These are phyloP conservation scores for Xerocomellus intermedius DNA, from an alignment of 768 basidiomycete species.

Conservation along the genomic window DNA sequence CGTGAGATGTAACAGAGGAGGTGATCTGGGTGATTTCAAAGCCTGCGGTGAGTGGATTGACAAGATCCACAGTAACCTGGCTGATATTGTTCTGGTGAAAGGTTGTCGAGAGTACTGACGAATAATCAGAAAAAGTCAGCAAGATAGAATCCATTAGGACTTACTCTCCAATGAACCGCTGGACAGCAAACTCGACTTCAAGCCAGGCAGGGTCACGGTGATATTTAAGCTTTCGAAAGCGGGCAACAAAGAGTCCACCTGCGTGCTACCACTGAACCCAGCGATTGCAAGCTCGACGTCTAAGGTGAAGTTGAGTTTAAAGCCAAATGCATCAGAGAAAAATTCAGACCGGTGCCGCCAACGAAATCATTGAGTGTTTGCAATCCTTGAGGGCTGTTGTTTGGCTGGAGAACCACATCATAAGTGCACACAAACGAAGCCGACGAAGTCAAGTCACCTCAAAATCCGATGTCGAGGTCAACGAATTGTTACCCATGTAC, in stretches of 20 bases:
- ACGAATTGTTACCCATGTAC: constrained; percentile 57
- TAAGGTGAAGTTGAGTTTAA: constrained; percentile 17
- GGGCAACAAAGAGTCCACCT: constrained; percentile 52
- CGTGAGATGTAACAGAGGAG: constrained; percentile 60
- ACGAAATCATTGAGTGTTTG: constrained; percentile 70
- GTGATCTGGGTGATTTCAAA: constrained; percentile 57
- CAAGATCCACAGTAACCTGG: constrained; percentile 59
- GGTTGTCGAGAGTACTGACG: constrained; percentile 59
- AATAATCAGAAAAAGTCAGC: background rate
- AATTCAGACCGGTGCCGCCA: constrained; percentile 47
- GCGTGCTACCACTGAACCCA: constrained; percentile 61
- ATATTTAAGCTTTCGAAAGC: constrained; percentile 64
- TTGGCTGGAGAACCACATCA: constrained; percentile 43
- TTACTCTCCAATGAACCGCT: constrained; percentile 54
- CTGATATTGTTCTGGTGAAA: constrained; percentile 60
- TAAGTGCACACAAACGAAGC: background rate
- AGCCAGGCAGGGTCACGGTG: constrained; percentile 55
- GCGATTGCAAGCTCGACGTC: constrained; percentile 57
- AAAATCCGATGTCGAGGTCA: constrained; percentile 51
- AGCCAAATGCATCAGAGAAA: background rate
- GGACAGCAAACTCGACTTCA: constrained; percentile 55
- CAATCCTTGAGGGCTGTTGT: constrained; percentile 54
- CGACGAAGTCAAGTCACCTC: constrained; percentile 31
- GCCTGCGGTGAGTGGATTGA: constrained; percentile 65
- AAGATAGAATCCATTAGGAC: background rate